These are phyloP conservation scores for Pulveroboletus sp. DNA, from an alignment of 1,284 basidiomycete genomes.

Conservation along the genomic window DNA sequence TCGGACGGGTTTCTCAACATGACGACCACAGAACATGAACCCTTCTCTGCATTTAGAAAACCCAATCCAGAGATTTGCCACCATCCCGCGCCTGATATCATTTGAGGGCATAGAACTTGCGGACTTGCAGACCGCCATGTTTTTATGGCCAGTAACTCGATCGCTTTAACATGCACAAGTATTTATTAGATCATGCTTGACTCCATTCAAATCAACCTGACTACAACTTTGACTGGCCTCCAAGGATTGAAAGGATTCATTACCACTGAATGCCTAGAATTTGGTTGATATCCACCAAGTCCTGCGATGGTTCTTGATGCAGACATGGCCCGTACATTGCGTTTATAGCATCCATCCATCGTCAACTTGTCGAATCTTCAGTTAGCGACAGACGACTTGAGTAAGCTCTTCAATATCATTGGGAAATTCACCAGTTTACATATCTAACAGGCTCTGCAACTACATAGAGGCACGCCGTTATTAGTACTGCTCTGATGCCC, in stretches of 20 bases:
- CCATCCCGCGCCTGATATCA: conserved; percentile 1
- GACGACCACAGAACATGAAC: conserved; percentile 46
- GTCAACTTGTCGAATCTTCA: conserved; percentile 72
- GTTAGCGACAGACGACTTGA: conserved; percentile 55
- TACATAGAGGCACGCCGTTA: conserved; percentile 46
- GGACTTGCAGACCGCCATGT: conserved; percentile 42
- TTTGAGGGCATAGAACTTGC: conserved; percentile 49
- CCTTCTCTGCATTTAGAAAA: conserved; percentile 60
- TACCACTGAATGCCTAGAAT: conserved; percentile 62
- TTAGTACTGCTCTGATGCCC: conserved; percentile 61
- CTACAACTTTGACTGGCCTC: conserved; percentile 62
- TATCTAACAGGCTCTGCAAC: conserved; percentile 43
- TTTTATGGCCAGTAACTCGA: conserved; percentile 64
- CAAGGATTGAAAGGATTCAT: conserved; percentile 59
- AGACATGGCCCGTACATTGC: not conserved
- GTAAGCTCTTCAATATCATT: conserved; percentile 34
- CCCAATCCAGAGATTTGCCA: not conserved
- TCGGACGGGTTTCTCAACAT: conserved; percentile 50
- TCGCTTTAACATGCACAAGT: conserved; percentile 62
- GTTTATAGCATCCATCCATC: conserved; percentile 41
- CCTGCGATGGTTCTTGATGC: conserved; percentile 45
- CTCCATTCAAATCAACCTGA: conserved; percentile 72
- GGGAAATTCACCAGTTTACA: not conserved
- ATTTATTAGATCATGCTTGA: conserved; percentile 70
- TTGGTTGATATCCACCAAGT: conserved; percentile 62